Conservation (phyloP, 306 rosid genomes). For the Cajanus cajan region DNA sequence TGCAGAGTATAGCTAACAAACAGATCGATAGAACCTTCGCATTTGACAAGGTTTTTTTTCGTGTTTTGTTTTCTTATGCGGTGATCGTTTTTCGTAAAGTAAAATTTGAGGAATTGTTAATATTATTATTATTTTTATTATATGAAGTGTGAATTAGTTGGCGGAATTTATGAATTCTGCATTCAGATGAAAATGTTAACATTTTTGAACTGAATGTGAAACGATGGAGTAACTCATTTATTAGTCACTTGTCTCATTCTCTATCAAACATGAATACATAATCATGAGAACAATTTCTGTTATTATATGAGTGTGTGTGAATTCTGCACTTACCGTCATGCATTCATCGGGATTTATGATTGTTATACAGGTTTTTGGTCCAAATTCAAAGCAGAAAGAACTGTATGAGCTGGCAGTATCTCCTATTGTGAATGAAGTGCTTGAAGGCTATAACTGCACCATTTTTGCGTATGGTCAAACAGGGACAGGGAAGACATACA, state of each 20-base stretch:
- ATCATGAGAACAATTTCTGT: neutral
- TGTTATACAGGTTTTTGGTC: conserved; percentile 71
- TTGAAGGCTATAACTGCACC: conserved; percentile 97
- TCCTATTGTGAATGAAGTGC: conserved; percentile 95
- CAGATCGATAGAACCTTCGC: conserved; percentile 96
- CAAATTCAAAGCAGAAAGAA: conserved; percentile 82
- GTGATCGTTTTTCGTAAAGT: neutral
- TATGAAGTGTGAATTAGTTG: neutral
- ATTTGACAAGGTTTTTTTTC: conserved; percentile 77
- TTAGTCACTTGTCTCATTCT: neutral
- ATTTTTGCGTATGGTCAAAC: conserved; percentile 99
- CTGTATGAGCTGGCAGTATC: conserved; percentile 89
- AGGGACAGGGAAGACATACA: conserved; percentile 97
- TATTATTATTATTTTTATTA: neutral
- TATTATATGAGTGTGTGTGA: neutral
- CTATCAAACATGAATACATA: neutral
- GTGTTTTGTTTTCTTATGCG: neutral
- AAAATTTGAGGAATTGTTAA: neutral
- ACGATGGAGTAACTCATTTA: neutral
- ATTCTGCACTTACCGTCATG: neutral
- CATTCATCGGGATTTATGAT: neutral
- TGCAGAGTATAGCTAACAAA: conserved; percentile 96
- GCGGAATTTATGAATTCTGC: neutral
- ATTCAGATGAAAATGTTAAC: neutral
- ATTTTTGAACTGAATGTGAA: neutral